These are phyloP conservation scores for Trichosporon asahii DNA, from an alignment of 1,284 basidiomycete species.

Conservation along the genomic window DNA sequence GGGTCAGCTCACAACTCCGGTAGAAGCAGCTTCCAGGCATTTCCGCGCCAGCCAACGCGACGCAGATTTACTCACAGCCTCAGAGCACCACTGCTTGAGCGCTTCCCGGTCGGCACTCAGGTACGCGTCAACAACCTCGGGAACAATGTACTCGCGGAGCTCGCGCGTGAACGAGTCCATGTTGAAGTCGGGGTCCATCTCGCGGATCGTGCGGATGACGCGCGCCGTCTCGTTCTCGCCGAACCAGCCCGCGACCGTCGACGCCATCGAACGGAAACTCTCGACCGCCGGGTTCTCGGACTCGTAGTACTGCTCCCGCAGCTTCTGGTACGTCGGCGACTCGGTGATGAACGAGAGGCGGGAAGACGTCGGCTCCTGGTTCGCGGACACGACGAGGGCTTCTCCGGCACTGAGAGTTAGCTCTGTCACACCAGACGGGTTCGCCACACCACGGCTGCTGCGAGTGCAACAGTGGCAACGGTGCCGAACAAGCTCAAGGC, in stretches of 20 bases:
- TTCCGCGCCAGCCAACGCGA: neutral
- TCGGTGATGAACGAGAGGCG: slow-evolving; percentile 58
- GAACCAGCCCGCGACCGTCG: slow-evolving; percentile 78
- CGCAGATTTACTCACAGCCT: slow-evolving; percentile 84
- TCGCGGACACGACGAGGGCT: slow-evolving; percentile 71
- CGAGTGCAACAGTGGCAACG: too few species aligned
- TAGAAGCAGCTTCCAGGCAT: neutral
- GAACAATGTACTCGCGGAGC: slow-evolving; percentile 92
- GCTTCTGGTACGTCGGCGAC: slow-evolving; percentile 57
- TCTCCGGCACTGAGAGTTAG: slow-evolving; percentile 67
- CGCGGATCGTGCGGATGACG: slow-evolving; percentile 81
- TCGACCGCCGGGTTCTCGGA: slow-evolving; percentile 88
- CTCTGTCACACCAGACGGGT: too few species aligned
- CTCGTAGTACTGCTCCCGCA: slow-evolving; percentile 75
- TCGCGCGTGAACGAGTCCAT: slow-evolving; percentile 85
- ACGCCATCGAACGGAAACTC: slow-evolving; percentile 75
- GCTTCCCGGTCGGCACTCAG: slow-evolving; percentile 81
- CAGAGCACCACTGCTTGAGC: slow-evolving; percentile 87
- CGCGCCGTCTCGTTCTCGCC: slow-evolving; percentile 98
- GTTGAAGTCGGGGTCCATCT: slow-evolving; percentile 80
- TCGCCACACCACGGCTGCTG: too few species aligned
- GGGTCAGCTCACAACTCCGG: neutral
- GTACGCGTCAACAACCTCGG: slow-evolving; percentile 96
- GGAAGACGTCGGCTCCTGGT: slow-evolving; percentile 51
- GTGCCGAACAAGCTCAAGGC: too few species aligned